Conservation (phyloP, 2,329 filamentous ascomycete species). For the Colletotrichum liriopes region DNA sequence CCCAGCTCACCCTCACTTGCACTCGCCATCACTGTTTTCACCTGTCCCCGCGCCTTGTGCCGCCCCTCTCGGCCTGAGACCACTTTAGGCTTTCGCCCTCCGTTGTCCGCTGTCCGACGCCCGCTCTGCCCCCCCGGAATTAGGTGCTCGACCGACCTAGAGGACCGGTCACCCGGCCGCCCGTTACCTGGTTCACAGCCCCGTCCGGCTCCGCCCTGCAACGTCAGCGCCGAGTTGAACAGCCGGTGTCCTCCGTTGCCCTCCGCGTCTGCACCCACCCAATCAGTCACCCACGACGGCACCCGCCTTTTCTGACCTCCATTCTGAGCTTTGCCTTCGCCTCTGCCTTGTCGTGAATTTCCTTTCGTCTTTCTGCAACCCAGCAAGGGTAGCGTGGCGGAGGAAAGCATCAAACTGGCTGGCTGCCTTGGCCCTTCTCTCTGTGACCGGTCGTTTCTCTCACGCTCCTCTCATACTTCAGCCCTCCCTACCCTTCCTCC, state of each 20-base stretch:
- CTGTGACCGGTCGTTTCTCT: constrained; percentile 22
- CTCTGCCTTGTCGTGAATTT: background rate
- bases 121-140: background rate
- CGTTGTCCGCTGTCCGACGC: background rate
- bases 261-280: constrained; percentile 9
- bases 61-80: background rate
- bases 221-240: constrained; percentile 30
- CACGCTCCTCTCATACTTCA: background rate
- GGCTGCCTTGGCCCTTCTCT: constrained; percentile 7
- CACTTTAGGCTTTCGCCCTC: constrained; percentile 20
- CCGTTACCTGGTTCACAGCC: constrained; percentile 9
- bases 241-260: constrained; percentile 19
- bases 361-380: constrained; percentile 2
- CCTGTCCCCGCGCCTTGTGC: constrained; percentile 15
- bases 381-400: background rate
- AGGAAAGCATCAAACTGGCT: background rate
- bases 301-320: constrained; percentile 10
- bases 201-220: constrained; percentile 23
- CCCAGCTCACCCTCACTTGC: constrained; percentile 5
- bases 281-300: constrained; percentile 8
- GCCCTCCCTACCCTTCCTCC: background rate
- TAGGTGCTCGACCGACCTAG: constrained; percentile 16
- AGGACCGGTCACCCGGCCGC: constrained; percentile 6
- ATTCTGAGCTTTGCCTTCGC: background rate
- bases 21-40: constrained; percentile 8